A percentile compares a stretch with the other conserved stretches of the same genome.
These are phyloP conservation scores for Penicillium sclerotigenum DNA, from an alignment of 2,329 filamentous ascomycete genomes.

Conservation along the genomic window DNA sequence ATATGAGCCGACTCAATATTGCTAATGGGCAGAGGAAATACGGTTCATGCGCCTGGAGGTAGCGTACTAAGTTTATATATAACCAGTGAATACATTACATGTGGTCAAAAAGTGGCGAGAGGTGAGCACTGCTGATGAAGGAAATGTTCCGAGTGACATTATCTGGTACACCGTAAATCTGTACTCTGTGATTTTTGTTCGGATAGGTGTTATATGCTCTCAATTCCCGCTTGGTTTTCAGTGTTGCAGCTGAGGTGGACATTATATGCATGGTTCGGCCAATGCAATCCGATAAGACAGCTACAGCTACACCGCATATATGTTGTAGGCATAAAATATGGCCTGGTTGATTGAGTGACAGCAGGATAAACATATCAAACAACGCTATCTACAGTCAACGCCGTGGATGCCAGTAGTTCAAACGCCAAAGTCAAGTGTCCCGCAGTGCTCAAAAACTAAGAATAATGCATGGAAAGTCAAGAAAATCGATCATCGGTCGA, in stretches of 20 bases:
- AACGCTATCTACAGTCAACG: constrained; percentile 6
- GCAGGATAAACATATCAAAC: background rate
- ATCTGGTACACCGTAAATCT: too few species aligned
- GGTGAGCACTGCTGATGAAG: too few species aligned
- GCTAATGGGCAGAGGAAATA: background rate
- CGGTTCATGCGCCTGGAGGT: too few species aligned
- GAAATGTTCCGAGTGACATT: too few species aligned
- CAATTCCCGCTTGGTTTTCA: too few species aligned
- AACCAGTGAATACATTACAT: too few species aligned
- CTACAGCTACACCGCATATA: background rate
- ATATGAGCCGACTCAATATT: background rate
- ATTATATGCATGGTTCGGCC: background rate
- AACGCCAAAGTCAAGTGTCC: constrained; percentile 1
- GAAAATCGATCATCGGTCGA: constrained; percentile 25
- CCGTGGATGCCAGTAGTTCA: constrained; percentile 6
- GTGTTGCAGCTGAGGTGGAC: background rate
- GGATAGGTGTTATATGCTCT: too few species aligned
- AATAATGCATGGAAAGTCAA: constrained; percentile 2
- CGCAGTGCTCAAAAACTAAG: constrained; percentile 2
- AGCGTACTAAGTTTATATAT: too few species aligned
- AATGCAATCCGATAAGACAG: background rate
- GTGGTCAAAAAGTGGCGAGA: too few species aligned
- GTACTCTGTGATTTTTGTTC: too few species aligned
- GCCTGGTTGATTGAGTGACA: background rate
- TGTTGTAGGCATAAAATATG: background rate